Conservation (phyloP, 2,329 filamentous ascomycete genomes). For the Penicillium sp. region DNA sequence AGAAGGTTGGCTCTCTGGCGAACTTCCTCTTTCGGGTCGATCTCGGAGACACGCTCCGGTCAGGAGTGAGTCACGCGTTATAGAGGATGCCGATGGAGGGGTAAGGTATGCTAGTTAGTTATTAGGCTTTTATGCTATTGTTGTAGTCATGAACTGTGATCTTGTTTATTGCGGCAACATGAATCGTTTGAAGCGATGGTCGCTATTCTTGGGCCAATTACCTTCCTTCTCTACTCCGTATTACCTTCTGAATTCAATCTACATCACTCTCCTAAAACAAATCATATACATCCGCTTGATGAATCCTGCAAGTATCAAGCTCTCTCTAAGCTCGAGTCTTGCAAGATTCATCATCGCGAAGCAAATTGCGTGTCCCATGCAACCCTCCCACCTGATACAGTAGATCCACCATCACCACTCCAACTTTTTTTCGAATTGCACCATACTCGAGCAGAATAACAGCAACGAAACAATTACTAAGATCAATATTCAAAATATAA, state of each 20-base stretch:
- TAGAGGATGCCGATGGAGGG: not conserved
- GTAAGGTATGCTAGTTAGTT: too few relatives aligned
- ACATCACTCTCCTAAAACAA: slow-evolving; percentile 1
- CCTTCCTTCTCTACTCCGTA: not conserved
- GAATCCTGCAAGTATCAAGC: not conserved
- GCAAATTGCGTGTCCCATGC: not conserved
- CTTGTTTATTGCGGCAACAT: not conserved
- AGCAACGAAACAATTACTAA: not conserved
- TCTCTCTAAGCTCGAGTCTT: not conserved
- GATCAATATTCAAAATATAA: not conserved
- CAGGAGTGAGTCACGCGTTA: slow-evolving; percentile 3
- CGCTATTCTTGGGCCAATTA: slow-evolving; percentile 1
- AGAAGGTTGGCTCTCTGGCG: slow-evolving; percentile 13
- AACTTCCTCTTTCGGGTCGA: slow-evolving; percentile 29
- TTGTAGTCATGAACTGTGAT: not conserved
- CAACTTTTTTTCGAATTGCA: slow-evolving; percentile 4
- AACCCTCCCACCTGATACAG: not conserved
- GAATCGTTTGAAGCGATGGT: not conserved
- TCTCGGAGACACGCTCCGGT: slow-evolving; percentile 22
- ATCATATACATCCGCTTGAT: not conserved
- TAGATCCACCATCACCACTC: not conserved
- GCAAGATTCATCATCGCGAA: not conserved
- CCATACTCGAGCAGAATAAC: not conserved
- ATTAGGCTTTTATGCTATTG: too few relatives aligned
- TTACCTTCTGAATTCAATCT: slow-evolving; percentile 3